Base-by-base conservation (phyloP, 495 filamentous ascomycete genomes). In the Penicillium canariense region DNA sequence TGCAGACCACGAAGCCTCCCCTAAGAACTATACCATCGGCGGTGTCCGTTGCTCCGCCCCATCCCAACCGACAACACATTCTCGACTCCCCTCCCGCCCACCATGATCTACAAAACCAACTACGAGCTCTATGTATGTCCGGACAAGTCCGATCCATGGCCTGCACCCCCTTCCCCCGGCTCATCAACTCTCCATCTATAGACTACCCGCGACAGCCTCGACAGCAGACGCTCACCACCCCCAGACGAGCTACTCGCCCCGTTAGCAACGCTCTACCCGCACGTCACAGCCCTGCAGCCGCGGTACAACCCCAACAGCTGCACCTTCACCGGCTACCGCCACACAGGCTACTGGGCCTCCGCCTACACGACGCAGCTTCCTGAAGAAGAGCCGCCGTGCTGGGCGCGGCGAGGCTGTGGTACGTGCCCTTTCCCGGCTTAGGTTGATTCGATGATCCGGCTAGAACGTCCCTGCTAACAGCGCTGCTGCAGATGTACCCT, bases 31-130 rank as follows among this genome's bases (percentile, higher is more conserved):
- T n/a, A n/a, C n/a, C n/a, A n/a, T 44, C 49, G 46, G 54, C 27
- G 31, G 48, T 49, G 9, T 55, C 32, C 45, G 25, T 51, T 36
- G 40, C 31, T 4, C 26, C 39, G 12, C 14, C 48, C 32, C 47
- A 39, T 40, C 48, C 38, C 38, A 20, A 12, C 10, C 25, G 6
- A 14, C 22, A 25, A 43, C 11, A 26, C 6, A 43, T 11, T 6
- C 18, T 35, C n/a, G n/a, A n/a, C n/a, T 34, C 44, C 23, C 34
- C 5, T 36, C 44, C 46, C 32, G n/a, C 35, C 22, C 55, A 67
- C 42, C 34, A 77, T 70, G 67, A 67, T 64, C 44, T 77, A 77
- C 68, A 75, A 73, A 38, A 71, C 65, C 55, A 77, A 77, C 66
- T 77, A 75, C 54, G 72, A 77, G 48, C 66, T 71, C 39, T 72